Conservation (phyloP, 2,329 filamentous ascomycete species). For the Exophiala mesophila region DNA sequence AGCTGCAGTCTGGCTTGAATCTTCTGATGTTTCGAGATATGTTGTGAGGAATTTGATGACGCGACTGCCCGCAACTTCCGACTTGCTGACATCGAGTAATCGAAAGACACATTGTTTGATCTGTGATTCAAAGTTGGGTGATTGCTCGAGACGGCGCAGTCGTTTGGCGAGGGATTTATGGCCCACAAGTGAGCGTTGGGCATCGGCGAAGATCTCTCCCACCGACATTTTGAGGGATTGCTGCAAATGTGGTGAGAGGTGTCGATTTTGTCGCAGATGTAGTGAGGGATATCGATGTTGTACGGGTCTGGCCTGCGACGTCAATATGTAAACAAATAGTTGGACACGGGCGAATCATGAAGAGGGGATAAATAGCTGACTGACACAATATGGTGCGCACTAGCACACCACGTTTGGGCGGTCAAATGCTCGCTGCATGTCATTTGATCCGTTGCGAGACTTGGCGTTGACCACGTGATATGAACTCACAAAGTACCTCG, state of each 20-base stretch:
- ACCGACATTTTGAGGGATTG: conserved; percentile 19
- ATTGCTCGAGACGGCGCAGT: conserved; percentile 73
- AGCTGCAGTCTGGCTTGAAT: conserved; percentile 67
- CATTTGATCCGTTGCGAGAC: too few relatives aligned
- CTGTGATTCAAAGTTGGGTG: conserved; percentile 76
- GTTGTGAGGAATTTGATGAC: conserved; percentile 80
- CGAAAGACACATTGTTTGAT: conserved; percentile 76
- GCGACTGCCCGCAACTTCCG: conserved; percentile 80
- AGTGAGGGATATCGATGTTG: background rate
- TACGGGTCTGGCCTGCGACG: background rate
- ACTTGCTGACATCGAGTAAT: conserved; percentile 83
- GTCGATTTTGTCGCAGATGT: background rate
- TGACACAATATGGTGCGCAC: too few relatives aligned
- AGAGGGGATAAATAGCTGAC: too few relatives aligned
- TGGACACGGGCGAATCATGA: background rate
- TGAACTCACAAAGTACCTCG: too few relatives aligned
- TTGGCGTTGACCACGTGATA: too few relatives aligned
- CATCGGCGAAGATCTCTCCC: conserved; percentile 58
- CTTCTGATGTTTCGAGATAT: conserved; percentile 83
- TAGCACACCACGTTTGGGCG: too few relatives aligned
- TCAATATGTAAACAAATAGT: background rate
- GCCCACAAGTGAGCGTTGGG: conserved; percentile 82
- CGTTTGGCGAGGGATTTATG: conserved; percentile 86
- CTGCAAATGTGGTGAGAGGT: too few relatives aligned
- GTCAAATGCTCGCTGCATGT: too few relatives aligned